These are phyloP conservation scores for Stemphylium beticola DNA, from an alignment of 2,329 filamentous ascomycete species.

Conservation along the genomic window DNA sequence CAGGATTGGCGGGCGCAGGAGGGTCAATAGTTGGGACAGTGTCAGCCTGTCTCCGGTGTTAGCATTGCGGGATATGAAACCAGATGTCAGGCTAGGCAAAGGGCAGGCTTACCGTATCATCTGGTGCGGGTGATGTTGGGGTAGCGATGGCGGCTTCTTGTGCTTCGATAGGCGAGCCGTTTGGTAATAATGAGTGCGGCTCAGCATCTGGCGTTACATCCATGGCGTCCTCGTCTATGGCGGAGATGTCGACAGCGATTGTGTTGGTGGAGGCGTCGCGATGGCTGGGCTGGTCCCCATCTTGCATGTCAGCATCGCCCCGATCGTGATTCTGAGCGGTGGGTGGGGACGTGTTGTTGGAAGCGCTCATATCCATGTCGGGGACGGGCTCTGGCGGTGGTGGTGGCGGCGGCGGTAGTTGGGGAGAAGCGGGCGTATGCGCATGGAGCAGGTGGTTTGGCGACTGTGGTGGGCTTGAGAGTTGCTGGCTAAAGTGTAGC, in stretches of 20 bases:
- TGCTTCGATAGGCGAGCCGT: conserved; percentile 26
- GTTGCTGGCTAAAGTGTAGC: conserved; percentile 46
- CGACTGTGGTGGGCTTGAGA: conserved; percentile 41
- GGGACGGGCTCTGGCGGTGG: conserved; percentile 20
- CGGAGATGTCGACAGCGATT: conserved; percentile 38
- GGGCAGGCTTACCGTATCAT: conserved; percentile 23
- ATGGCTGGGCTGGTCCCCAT: conserved; percentile 25
- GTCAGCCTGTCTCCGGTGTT: conserved; percentile 14
- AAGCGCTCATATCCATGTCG: conserved; percentile 46
- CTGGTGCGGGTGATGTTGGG: conserved; percentile 22
- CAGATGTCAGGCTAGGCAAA: background rate
- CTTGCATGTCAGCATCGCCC: conserved; percentile 45
- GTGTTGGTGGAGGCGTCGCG: conserved; percentile 18
- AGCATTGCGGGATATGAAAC: background rate
- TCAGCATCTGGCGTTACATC: conserved; percentile 47
- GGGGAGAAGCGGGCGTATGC: conserved; percentile 29
- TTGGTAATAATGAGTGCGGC: conserved; percentile 31
- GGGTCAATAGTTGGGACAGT: conserved; percentile 24
- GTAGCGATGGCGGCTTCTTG: conserved; percentile 18
- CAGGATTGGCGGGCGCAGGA: conserved; percentile 31
- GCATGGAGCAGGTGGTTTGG: conserved; percentile 37
- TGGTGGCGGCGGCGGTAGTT: conserved; percentile 26
- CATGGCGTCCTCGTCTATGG: conserved; percentile 48
- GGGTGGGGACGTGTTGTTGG: conserved; percentile 38
- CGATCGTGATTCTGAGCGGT: conserved; percentile 47